Evolutionary conservation across 2,329 filamentous ascomycete species (phyloP), one percentile per base, ranked within the genome.

Genomic region (Nemania sp.): DNA sequence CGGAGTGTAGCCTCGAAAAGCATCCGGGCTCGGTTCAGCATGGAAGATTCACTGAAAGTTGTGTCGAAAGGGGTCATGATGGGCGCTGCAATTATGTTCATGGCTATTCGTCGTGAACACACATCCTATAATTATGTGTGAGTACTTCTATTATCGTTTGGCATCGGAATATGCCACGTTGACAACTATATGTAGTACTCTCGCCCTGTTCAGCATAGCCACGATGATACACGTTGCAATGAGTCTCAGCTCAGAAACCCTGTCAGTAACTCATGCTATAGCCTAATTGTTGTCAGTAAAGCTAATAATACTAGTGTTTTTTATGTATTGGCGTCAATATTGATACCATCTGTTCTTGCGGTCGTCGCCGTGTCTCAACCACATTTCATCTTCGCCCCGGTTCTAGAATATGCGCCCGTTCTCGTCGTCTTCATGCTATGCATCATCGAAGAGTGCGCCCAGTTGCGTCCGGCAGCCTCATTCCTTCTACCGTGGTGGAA

Each of bases 61-160:
- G 6, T 71, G n/a, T 71, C 72, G 51, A 64, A 63, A 45, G 72
- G 73, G 32, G 15, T 71, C 26, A 74, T 76, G 74, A 62, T 71
- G 52, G 73, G 72, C 20, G 38, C 73, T 24, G 73, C 73, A 18
- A 61, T 74, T 52, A 11, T 67, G 47, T 63, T 70, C 49, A 62
- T 66, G 22, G 71, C 53, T 13, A 49, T 72, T 24, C 62, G 56
- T 5, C 56, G 62, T 22, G 70, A 73, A 24, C 24, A 63, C 41
- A 20, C 41, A 3, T 54, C 72, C 7, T 73, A 71, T 62, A 65
- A 54, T 22, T 69, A 66, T 32, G 61, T 75, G 73, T 76, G 35
- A 72, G 73, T 61, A 41, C 15, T n/a, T 27, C 38, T 43, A 20
- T 57, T 15, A 11, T 49, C 15, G 13, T 22, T 15, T 15, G 6